A percentile compares a stretch with the other conserved stretches of the same genome.
Evolutionary conservation across 345 rosid species (phyloP).

Genomic region (Alliaria petiolata): DNA sequence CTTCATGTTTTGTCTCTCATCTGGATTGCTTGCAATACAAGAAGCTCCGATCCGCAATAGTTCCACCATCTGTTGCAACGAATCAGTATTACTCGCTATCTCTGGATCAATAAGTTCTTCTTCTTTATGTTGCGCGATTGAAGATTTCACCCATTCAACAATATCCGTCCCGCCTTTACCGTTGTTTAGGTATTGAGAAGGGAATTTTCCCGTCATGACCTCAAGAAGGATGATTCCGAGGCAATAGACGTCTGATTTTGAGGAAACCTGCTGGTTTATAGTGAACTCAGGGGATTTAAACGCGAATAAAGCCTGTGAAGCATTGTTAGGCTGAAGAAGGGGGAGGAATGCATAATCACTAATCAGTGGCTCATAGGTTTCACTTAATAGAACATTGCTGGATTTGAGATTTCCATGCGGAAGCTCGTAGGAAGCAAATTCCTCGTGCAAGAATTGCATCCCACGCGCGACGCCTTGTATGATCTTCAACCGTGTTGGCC

Average conservation of each 20-base stretch:
- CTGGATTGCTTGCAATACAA: slow-evolving; percentile 51
- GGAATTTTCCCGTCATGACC: slow-evolving; percentile 68
- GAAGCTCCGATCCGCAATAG: slow-evolving; percentile 54
- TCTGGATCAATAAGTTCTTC: slow-evolving; percentile 70
- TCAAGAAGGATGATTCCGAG: slow-evolving; percentile 72
- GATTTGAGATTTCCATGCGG: slow-evolving; percentile 94
- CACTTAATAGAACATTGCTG: slow-evolving; percentile 58
- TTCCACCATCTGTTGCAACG: slow-evolving; percentile 39
- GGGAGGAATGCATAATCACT: slow-evolving; percentile 66
- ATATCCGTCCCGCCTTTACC: slow-evolving; percentile 58
- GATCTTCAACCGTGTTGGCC: slow-evolving; percentile 61
- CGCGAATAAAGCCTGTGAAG: slow-evolving; percentile 47
- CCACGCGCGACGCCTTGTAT: slow-evolving; percentile 62
- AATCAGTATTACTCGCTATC: slow-evolving; percentile 35
- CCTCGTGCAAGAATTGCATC: slow-evolving; percentile 52
- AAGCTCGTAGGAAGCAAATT: slow-evolving; percentile 46
- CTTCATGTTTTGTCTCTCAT: slow-evolving; percentile 41
- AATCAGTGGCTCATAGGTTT: slow-evolving; percentile 54
- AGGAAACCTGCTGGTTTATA: slow-evolving; percentile 43
- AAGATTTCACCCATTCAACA: slow-evolving; percentile 51
- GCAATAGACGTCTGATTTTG: slow-evolving; percentile 71
- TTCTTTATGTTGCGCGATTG: slow-evolving; percentile 37
- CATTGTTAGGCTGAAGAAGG: slow-evolving; percentile 34
- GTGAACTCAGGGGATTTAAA: slow-evolving; percentile 56
- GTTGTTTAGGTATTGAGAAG: slow-evolving; percentile 55